Conservation (phyloP, 176 grass and related monocot genomes). For the Paspalum vaginatum region DNA sequence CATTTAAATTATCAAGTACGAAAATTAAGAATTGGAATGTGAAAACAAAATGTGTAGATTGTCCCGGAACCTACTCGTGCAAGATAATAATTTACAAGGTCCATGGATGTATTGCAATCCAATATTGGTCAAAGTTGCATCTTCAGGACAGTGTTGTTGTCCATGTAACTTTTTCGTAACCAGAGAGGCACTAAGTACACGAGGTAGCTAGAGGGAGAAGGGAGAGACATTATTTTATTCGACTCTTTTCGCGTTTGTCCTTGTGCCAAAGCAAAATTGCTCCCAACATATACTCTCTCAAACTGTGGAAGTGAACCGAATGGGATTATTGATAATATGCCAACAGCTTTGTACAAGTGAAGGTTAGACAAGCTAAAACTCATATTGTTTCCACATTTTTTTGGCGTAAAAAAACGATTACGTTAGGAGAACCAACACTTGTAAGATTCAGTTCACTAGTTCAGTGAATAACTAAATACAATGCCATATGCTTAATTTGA, state of each 20-base stretch:
- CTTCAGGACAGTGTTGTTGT: background rate
- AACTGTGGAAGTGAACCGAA: background rate
- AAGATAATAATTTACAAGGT: background rate
- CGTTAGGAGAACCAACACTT: background rate
- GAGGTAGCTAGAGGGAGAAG: background rate
- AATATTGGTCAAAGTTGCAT: background rate
- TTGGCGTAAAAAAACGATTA: background rate
- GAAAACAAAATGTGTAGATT: background rate
- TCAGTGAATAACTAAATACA: background rate
- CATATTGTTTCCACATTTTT: background rate
- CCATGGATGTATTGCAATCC: background rate
- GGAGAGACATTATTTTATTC: background rate
- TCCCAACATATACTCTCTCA: background rate
- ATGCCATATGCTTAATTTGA: conserved; percentile 14
- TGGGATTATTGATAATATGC: conserved; percentile 15
- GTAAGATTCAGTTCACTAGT: conserved; percentile 15
- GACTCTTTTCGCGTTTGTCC: background rate
- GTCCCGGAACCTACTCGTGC: background rate
- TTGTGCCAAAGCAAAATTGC: conserved; percentile 17
- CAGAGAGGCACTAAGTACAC: background rate
- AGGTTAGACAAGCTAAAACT: conserved; percentile 10
- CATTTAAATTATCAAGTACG: background rate
- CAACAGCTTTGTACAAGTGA: conserved; percentile 21
- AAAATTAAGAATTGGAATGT: background rate
- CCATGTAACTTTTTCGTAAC: background rate